Evolutionary conservation across 495 filamentous ascomycete genomes (phyloP).

Genomic region (Aspergillus diversus): DNA sequence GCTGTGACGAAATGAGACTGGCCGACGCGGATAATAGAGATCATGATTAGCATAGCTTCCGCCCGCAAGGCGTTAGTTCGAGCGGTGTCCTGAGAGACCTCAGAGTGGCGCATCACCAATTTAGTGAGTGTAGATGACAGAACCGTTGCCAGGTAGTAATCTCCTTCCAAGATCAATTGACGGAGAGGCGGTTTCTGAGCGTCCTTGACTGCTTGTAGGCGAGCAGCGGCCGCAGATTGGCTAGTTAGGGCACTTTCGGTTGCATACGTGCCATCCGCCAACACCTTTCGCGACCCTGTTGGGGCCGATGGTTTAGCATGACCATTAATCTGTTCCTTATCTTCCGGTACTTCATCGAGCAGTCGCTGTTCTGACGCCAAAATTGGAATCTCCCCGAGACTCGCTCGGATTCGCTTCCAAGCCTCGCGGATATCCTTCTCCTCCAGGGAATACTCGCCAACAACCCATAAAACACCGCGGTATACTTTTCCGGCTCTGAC

Average conservation of each 20-base stretch:
- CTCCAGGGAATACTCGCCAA: slow-evolving; percentile 95
- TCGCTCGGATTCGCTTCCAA: slow-evolving; percentile 94
- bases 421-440: slow-evolving; percentile 93
- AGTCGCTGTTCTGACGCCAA: slow-evolving; percentile 92
- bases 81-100: slow-evolving; percentile 83
- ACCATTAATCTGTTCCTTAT: slow-evolving; percentile 80
- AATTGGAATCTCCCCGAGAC: slow-evolving; percentile 96
- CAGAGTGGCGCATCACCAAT: slow-evolving; percentile 96
- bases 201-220: slow-evolving; percentile 93
- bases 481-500: slow-evolving; percentile 98
- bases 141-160: slow-evolving; percentile 95
- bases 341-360: slow-evolving; percentile 77
- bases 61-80: slow-evolving; percentile 93
- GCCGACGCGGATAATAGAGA: slow-evolving; percentile 95
- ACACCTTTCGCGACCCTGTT: slow-evolving; percentile 84
- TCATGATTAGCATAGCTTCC: slow-evolving; percentile 99
- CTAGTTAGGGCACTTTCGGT: slow-evolving; percentile 96
- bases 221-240: slow-evolving; percentile 84
- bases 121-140: slow-evolving; percentile 95
- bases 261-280: slow-evolving; percentile 96
- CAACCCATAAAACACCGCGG: slow-evolving; percentile 93
- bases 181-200: slow-evolving; percentile 95
- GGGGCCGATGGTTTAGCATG: slow-evolving; percentile 75
- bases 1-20: slow-evolving; percentile 98
- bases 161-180: slow-evolving; percentile 94